Percentiles rank a stretch among this genome's conserved stretches.
Conservation (phyloP, 148 eudicot species). For the Cornus suecica region DNA sequence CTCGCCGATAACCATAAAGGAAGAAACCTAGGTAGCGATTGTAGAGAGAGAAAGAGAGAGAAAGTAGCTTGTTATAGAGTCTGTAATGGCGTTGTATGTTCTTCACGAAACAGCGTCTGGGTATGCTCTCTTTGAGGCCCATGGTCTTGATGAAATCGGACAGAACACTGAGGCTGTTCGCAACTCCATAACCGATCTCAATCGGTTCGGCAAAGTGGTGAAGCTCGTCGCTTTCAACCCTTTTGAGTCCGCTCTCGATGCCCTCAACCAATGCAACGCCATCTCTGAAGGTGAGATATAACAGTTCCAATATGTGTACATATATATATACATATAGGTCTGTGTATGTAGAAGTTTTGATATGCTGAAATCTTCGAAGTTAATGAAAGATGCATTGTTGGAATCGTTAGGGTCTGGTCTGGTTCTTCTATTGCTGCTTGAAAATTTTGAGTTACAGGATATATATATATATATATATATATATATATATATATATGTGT, state of each 20-base stretch:
- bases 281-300: conserved; percentile 68
- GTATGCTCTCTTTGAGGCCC: conserved; percentile 50
- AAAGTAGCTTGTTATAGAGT: neutral
- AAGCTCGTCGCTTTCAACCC: conserved; percentile 75
- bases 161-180: conserved; percentile 79
- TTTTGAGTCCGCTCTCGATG: conserved; percentile 79
- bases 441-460: neutral
- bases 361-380: neutral
- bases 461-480: too few species aligned
- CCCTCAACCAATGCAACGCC: conserved; percentile 82
- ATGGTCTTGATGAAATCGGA: conserved; percentile 92
- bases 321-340: too few species aligned
- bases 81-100: conserved; percentile 51
- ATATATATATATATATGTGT: too few species aligned
- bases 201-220: conserved; percentile 80
- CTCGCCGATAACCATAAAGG: neutral
- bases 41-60: neutral
- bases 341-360: too few species aligned
- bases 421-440: neutral
- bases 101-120: conserved; percentile 78
- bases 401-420: too few species aligned
- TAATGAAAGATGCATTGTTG: too few species aligned
- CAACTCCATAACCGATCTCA: conserved; percentile 71
- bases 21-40: conserved; percentile 10
- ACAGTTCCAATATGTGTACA: neutral